Evolutionary conservation across 306 rosid genomes (phyloP).

Genomic region (Inga oerstediana): DNA sequence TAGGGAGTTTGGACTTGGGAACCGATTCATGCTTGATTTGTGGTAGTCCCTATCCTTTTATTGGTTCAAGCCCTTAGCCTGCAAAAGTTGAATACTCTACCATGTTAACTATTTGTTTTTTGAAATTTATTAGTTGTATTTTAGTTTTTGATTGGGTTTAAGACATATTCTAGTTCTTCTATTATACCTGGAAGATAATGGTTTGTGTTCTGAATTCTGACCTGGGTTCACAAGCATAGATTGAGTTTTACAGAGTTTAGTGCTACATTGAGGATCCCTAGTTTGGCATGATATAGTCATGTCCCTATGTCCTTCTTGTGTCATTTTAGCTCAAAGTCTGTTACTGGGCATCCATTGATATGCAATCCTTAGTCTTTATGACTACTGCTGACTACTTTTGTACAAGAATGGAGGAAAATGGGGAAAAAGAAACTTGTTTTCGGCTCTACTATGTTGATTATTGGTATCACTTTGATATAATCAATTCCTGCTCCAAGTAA

Average conservation of each 20-base stretch:
- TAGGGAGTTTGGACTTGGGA: not conserved
- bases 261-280: slow-evolving; percentile 4
- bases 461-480: not conserved
- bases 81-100: not conserved
- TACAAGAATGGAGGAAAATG: not conserved
- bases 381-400: not conserved
- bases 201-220: not conserved
- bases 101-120: slow-evolving; percentile 16
- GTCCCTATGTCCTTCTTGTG: not conserved
- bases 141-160: not conserved
- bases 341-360: not conserved
- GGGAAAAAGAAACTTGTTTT: no score
- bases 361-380: not conserved
- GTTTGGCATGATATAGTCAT: slow-evolving; percentile 3
- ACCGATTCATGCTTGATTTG: not conserved
- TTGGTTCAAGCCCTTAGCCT: not conserved
- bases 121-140: not conserved
- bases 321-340: not conserved
- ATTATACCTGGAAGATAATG: not conserved
- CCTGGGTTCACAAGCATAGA: not conserved
- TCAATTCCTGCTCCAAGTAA: not conserved
- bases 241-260: not conserved
- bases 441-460: not conserved
- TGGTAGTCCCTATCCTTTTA: not conserved
- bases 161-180: not conserved